Conservation (phyloP, 2,329 filamentous ascomycete genomes). For the Davidsoniella eucalypti region DNA sequence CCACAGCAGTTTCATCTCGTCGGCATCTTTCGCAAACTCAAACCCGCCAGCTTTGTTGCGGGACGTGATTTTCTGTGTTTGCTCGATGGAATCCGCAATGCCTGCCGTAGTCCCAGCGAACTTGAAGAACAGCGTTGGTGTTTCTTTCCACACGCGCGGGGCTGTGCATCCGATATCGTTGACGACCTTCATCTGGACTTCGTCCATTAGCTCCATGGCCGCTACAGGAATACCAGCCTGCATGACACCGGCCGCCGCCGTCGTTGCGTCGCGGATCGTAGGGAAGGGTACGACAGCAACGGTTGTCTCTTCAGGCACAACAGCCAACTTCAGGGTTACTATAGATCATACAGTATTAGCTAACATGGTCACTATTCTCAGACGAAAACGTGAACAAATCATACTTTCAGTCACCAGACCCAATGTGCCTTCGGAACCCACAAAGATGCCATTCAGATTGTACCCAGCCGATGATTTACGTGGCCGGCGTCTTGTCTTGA, state of each 20-base stretch:
- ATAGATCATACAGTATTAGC: neutral
- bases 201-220: conserved; percentile 76
- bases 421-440: conserved; percentile 67
- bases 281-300: conserved; percentile 71
- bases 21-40: conserved; percentile 56
- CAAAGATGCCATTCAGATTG: conserved; percentile 64
- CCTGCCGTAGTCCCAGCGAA: conserved; percentile 64
- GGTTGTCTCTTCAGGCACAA: conserved; percentile 57
- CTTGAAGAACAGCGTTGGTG: conserved; percentile 70
- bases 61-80: conserved; percentile 52
- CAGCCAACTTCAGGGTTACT: conserved; percentile 63
- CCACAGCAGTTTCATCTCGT: conserved; percentile 64
- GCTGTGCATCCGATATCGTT: conserved; percentile 57
- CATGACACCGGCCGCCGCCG: conserved; percentile 60
- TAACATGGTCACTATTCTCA: neutral
- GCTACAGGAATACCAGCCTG: conserved; percentile 56
- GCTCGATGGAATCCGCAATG: conserved; percentile 60
- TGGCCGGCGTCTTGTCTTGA: conserved; percentile 64
- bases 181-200: conserved; percentile 72
- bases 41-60: conserved; percentile 48
- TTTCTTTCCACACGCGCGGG: conserved; percentile 54
- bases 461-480: conserved; percentile 71
- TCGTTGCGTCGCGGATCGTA: conserved; percentile 57
- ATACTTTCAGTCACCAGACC: conserved; percentile 60
- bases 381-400: neutral